Conservation (phyloP, 202 grass and related monocot genomes). For the Bolboschoenoplectus hybrid region DNA sequence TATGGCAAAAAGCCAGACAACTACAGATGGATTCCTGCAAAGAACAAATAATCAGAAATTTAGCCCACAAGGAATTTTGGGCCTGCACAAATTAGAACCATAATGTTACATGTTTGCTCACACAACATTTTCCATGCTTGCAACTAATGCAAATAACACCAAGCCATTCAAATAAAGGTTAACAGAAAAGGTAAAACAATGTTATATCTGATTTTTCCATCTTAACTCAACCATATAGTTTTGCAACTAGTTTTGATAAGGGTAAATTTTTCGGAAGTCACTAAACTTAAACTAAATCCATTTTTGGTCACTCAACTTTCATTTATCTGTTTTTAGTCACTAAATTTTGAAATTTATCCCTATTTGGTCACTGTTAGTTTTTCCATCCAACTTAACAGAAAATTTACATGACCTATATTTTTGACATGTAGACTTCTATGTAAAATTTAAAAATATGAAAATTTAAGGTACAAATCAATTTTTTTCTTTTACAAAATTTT, state of each 20-base stretch:
- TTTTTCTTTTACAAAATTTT: too few relatives aligned
- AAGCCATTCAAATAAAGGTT: slow-evolving; percentile 2
- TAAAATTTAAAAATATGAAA: too few relatives aligned
- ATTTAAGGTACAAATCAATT: too few relatives aligned
- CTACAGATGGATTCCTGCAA: slow-evolving; percentile 77
- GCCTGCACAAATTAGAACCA: not conserved
- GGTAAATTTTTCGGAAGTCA: too few relatives aligned
- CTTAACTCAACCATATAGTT: slow-evolving; percentile 7
- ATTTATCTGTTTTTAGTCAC: too few relatives aligned
- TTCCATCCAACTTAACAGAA: too few relatives aligned
- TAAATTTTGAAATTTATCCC: too few relatives aligned
- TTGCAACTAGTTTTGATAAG: not conserved
- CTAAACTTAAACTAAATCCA: too few relatives aligned
- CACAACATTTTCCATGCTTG: not conserved
- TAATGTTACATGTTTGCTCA: not conserved
- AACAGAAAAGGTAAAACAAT: slow-evolving; percentile 24
- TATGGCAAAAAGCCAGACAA: slow-evolving; percentile 73
- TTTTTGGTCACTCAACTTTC: too few relatives aligned
- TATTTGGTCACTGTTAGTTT: too few relatives aligned
- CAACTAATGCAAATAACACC: not conserved
- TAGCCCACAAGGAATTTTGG: not conserved
- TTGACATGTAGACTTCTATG: too few relatives aligned
- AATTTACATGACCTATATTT: too few relatives aligned
- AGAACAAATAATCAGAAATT: slow-evolving; percentile 7
- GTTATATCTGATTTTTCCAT: slow-evolving; percentile 27